Percentiles rank a stretch among this genome's conserved stretches.
Evolutionary conservation across 495 filamentous ascomycete genomes (phyloP).

Genomic region (Margaritispora aquatica): DNA sequence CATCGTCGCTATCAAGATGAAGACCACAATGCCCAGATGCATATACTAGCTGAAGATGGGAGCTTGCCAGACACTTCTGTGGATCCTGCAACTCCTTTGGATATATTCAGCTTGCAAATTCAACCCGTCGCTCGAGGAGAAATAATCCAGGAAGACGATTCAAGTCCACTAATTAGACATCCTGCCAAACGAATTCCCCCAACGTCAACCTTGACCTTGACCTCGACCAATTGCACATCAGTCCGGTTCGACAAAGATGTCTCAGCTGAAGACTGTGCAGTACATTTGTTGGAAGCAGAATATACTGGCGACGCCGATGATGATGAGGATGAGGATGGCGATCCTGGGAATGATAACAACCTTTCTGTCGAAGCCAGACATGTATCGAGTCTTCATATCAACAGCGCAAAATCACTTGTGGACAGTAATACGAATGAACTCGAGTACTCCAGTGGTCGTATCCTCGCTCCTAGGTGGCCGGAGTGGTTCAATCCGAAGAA

Average conservation of each 20-base stretch:
- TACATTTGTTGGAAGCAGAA: background rate
- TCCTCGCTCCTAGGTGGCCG: background rate
- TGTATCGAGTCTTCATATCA: background rate
- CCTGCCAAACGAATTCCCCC: too few relatives aligned
- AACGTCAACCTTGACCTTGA: too few relatives aligned
- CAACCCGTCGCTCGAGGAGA: background rate
- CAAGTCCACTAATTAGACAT: background rate
- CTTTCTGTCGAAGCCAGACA: background rate
- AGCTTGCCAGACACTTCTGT: background rate
- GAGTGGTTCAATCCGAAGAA: background rate
- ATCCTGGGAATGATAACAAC: background rate
- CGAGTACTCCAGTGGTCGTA: background rate
- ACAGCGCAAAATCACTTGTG: background rate
- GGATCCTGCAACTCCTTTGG: background rate
- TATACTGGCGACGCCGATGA: too few relatives aligned
- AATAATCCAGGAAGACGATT: background rate
- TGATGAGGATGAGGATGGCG: background rate
- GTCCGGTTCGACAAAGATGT: too few relatives aligned
- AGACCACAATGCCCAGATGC: background rate
- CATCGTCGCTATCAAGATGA: background rate
- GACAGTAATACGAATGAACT: background rate
- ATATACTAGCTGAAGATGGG: background rate
- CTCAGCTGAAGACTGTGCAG: background rate
- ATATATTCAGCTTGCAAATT: background rate
- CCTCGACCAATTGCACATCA: too few relatives aligned